Evolutionary conservation across 371 early-diverging fungal species (phyloP).

Genomic region (Mucor racemosus): DNA sequence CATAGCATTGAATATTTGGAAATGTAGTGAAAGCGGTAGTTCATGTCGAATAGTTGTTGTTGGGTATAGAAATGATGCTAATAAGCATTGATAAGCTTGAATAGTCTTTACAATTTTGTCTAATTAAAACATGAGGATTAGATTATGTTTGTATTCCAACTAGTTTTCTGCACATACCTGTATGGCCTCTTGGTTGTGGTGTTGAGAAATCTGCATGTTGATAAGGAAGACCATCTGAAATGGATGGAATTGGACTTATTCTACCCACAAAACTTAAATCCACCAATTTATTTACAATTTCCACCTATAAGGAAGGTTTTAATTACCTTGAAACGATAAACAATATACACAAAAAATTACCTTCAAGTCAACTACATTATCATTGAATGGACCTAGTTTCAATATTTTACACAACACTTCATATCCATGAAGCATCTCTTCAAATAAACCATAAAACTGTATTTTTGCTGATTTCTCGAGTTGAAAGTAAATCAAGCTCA

Average conservation of each 20-base stretch:
- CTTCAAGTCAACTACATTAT: slow-evolving; percentile 12
- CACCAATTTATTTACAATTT: slow-evolving; percentile 47
- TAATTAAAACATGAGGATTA: neutral
- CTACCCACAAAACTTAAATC: slow-evolving; percentile 58
- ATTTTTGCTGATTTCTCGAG: slow-evolving; percentile 18
- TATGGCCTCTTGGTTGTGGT: slow-evolving; percentile 23
- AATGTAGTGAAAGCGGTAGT: slow-evolving; percentile 25
- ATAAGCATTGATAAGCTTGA: slow-evolving; percentile 50
- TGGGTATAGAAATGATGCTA: slow-evolving; percentile 51
- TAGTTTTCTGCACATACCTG: slow-evolving; percentile 17
- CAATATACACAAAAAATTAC: slow-evolving; percentile 19
- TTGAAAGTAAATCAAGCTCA: slow-evolving; percentile 27
- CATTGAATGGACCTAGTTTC: slow-evolving; percentile 15
- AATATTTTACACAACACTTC: slow-evolving; percentile 18
- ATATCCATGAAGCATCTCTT: slow-evolving; percentile 16
- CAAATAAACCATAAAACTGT: slow-evolving; percentile 10
- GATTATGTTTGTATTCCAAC: neutral
- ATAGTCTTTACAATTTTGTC: slow-evolving; percentile 49
- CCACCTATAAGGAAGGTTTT: slow-evolving; percentile 34
- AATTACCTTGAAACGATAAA: slow-evolving; percentile 8
- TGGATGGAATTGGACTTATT: slow-evolving; percentile 46
- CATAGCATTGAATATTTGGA: slow-evolving; percentile 43
- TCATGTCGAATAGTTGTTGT: slow-evolving; percentile 21
- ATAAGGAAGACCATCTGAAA: slow-evolving; percentile 60
- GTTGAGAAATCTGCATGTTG: slow-evolving; percentile 52